Base-by-base conservation (phyloP, 2,329 filamentous ascomycete genomes). In the Sclerotinia glacialis region DNA sequence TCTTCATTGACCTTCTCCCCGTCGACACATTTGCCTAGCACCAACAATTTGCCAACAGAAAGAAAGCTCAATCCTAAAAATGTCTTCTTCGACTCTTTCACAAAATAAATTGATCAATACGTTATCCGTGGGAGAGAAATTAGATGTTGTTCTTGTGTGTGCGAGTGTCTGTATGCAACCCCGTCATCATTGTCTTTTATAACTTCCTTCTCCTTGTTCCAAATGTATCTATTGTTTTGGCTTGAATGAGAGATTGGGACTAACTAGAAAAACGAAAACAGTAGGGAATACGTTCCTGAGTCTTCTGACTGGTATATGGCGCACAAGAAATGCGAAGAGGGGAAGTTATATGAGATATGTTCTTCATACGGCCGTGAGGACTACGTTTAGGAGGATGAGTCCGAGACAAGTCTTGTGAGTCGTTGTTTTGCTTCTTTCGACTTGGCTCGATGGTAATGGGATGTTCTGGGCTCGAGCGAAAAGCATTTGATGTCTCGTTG, bases 351-450 rank as follows among this genome's bases (percentile, higher is more conserved):
- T 61, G 26, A 64, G 67, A 63, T 70, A 72, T 69, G 68, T 75
- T 18, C 26, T 55, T 40, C 66, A 71, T 5, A 72, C 72, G 4
- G 66, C 64, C 0, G 14, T 72, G 26, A 59, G 73, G 42, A 69
- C 64, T 5, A 28, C 71, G 12, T 65, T 55, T 28, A 63, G 54
- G 34, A 68, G 68, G 34, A 47, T 67, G 55, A 71, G 54, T 52
- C 53, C 66, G 3, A 67, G 68, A 58, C 72, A 74, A 40, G 56
- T 71, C 34, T 69, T 73, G 72, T 74, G 66, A 26, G 69, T 71
- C 8, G 44, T 46, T 21, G n/a, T 55, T 62, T 46, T 37, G 5
- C 34, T 47, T 53, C 26, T 53, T 46, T 28, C 16, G n/a, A 42
- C 5, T 28, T 14, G 14, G 11, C 6, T 28, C 8, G 16, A 4